Conservation (phyloP, 2,329 filamentous ascomycete species). For the Colletotrichum cereale region DNA sequence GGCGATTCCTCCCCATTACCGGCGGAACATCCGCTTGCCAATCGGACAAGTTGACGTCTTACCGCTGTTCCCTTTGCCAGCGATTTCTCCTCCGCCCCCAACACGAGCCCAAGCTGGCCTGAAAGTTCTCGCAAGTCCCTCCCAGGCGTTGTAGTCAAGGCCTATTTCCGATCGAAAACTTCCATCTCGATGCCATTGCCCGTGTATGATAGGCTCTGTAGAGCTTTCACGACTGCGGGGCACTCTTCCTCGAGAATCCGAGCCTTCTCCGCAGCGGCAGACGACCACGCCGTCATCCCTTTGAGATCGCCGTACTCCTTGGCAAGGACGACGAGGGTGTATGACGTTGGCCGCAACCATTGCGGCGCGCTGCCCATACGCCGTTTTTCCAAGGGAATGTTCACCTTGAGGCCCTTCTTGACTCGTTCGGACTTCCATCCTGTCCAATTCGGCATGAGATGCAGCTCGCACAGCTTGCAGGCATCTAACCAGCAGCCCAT, state of each 20-base stretch:
- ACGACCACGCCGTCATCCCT: constrained; percentile 62
- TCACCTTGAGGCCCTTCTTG: constrained; percentile 44
- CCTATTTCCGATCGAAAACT: constrained; percentile 36
- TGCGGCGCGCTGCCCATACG: constrained; percentile 53
- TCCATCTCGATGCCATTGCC: constrained; percentile 43
- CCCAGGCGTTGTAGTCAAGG: neutral
- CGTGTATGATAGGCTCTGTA: constrained; percentile 44
- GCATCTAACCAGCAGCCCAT: constrained; percentile 73
- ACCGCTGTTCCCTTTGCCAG: neutral
- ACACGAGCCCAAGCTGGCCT: neutral
- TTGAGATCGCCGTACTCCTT: constrained; percentile 64
- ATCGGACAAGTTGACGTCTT: neutral
- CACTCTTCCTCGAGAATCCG: constrained; percentile 54
- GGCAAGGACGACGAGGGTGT: constrained; percentile 63
- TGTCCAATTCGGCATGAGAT: constrained; percentile 82
- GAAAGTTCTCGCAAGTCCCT: neutral
- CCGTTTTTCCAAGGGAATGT: constrained; percentile 54
- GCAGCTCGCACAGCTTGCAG: constrained; percentile 79
- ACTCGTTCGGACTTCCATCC: constrained; percentile 70
- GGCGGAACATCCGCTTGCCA: neutral
- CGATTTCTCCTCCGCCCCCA: neutral
- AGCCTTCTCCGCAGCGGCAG: constrained; percentile 56
- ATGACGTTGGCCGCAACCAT: constrained; percentile 55
- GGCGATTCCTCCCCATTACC: neutral
- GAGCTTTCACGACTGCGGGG: constrained; percentile 56